Evolutionary conservation across 306 rosid species (phyloP).

Genomic region (Coriaria nepalensis): DNA sequence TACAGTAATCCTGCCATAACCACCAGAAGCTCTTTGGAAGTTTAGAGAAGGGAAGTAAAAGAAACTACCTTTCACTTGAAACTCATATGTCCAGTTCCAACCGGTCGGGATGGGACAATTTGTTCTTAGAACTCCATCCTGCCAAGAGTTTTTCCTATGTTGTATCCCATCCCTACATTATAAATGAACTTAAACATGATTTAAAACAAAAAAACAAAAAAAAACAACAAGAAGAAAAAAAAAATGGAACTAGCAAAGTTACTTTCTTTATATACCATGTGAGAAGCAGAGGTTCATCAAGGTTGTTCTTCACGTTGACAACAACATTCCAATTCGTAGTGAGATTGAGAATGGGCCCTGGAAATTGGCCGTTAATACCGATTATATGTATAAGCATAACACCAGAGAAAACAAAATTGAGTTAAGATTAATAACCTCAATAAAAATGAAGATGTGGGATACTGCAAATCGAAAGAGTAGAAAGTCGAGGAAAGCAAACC

Average conservation of each 20-base stretch:
- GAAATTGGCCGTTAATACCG: conserved; percentile 68
- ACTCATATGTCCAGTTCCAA: conserved; percentile 90
- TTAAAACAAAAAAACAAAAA: not conserved
- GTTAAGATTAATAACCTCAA: not conserved
- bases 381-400: conserved; percentile 31
- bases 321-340: conserved; percentile 95
- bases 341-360: conserved; percentile 68
- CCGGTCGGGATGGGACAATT: conserved; percentile 98
- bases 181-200: too few species aligned
- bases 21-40: conserved; percentile 89
- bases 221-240: not conserved
- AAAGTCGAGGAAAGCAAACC: conserved; percentile 24
- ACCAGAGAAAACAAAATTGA: not conserved
- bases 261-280: conserved; percentile 41
- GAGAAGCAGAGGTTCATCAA: conserved; percentile 82
- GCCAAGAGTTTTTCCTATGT: conserved; percentile 86
- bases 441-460: not conserved
- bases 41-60: conserved; percentile 79
- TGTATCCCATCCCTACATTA: conserved; percentile 74
- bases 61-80: conserved; percentile 95
- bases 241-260: not conserved
- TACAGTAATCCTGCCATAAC: conserved; percentile 73
- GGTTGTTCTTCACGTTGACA: conserved; percentile 69
- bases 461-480: conserved; percentile 4
- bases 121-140: conserved; percentile 88